Evolutionary conservation across 139 green algal species (phyloP).

Genomic region (Medakamo hakoo): DNA sequence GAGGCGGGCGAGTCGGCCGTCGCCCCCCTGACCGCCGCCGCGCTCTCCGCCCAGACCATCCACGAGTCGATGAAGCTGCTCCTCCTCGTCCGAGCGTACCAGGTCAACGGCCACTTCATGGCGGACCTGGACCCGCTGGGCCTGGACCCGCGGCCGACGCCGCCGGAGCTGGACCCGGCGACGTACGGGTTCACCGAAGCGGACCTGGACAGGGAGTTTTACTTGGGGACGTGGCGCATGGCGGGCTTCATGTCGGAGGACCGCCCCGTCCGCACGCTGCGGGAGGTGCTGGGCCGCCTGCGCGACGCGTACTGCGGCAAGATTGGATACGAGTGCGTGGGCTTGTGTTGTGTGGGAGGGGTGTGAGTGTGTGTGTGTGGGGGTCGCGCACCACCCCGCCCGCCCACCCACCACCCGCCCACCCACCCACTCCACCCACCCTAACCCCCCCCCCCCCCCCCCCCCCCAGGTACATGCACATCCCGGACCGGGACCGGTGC

Average conservation of each 20-base stretch:
- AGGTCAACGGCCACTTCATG: constrained; percentile 68
- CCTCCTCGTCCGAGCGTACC: constrained; percentile 82
- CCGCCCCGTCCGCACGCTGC: constrained; percentile 58
- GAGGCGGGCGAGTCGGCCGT: constrained; percentile 40
- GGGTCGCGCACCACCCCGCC: neutral
- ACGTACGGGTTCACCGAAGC: constrained; percentile 86
- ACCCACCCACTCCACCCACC: neutral
- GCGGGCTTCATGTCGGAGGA: constrained; percentile 80
- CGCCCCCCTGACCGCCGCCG: constrained; percentile 43
- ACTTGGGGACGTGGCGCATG: constrained; percentile 79
- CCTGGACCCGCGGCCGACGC: constrained; percentile 37
- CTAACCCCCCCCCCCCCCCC: neutral
- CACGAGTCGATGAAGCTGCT: constrained; percentile 86
- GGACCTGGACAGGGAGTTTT: constrained; percentile 96
- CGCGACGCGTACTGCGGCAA: constrained; percentile 76
- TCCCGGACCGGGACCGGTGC: constrained; percentile 75
- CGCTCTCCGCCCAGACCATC: constrained; percentile 79
- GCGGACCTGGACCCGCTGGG: constrained; percentile 83
- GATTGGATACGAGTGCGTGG: constrained; percentile 69
- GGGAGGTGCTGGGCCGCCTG: constrained; percentile 72
- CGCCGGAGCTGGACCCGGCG: constrained; percentile 61
- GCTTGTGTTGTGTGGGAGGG: neutral
- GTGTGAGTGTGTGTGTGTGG: too few species aligned
- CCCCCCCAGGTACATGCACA: constrained; percentile 86
- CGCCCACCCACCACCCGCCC: neutral